Evolutionary conservation across 1,284 basidiomycete genomes (phyloP), one percentile per base, ranked within the genome.

Genomic region (Tilletia caries): DNA sequence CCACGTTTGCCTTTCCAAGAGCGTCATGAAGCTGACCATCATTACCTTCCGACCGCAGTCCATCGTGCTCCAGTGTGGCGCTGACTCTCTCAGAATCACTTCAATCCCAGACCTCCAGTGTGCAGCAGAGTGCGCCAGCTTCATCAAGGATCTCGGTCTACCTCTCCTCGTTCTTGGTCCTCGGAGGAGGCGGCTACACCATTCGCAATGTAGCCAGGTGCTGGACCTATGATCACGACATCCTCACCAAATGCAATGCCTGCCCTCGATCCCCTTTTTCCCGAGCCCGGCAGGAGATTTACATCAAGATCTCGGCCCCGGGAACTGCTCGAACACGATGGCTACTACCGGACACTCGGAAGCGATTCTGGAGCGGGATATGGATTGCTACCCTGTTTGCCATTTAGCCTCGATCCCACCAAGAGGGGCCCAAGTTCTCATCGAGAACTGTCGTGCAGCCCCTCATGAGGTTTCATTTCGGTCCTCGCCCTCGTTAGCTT

Each of bases 81-180:
- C 96, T 1, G 95, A 98, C 82, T 96, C 93, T 10, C 86, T 98
- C 3, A 95, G 95, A 0, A 92, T 27, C 94, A 94, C 1, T 99
- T 98, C 88, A 98, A 99, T 80, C 87, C 98, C 15, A 95, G 92
- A n/a, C 98, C 98, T 74, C 91, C 92, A n/a, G 95, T 93, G 0
- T 95, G 98, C 79, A 95, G 95, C n/a, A 43, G 95, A 98, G 85
- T 98, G 95, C 83, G 95, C 98, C 15, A 91, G 95, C 78, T 97
- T 95, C 83, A 93, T 98, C 70, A 91, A 95, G 77, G 91, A 90
- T 68, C 98, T 93, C 85, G 90, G 90, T 71, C 88, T 97, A 0
- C 95, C 95, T 0, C 85, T 98, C 4, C 86, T 98, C 20, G n/a
- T n/a, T n/a, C n/a, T n/a, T n/a, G n/a, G 91, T 96, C 6, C 84